Base-by-base conservation (phyloP, 169 alveolate genomes). In the Eimeria sp. region DNA sequence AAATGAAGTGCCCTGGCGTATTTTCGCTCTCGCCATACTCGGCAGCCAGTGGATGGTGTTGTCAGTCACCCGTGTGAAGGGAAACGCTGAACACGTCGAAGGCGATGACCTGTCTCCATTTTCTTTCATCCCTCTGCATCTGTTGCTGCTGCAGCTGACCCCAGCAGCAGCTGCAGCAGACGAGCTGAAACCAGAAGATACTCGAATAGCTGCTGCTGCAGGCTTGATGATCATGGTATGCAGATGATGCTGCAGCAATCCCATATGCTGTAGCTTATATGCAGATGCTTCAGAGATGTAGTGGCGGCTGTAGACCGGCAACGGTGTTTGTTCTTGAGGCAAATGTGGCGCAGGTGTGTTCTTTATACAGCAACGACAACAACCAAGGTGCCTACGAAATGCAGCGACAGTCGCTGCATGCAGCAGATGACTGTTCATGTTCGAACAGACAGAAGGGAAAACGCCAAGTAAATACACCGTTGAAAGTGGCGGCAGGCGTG, bases 21-120 rank as follows among this genome's bases (percentile, higher is more conserved):
- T 16, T 45, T 16, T 54, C 78, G 92, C 92, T 30, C 54, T 16
- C 49, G 92, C 92, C 63, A 84, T 58, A n/a, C 63, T 16, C 10
- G 92, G 78, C 92, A 84, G 54, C 92, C 92, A 84, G 80, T 84
- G 92, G 63, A 45, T 61, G 80, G 80, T 84, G 43, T 20, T 45
- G 61, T 84, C 92, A 27, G 75, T 61, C 75, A 84, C 80, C 11
- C 47, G 27, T 10, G 61, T 34, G 40, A 30, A 84, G 4, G 61
- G 47, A 34, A 30, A 16, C 7, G 11, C 34, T 18, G 51, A 18
- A 22, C 4, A 5, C 58, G 40, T 18, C 4, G 54, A 45, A 40
- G 75, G 0, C 11, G 65, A 47, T 49, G 54, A 2, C 5, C 54
- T n/a, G 49, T n/a, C 49, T 49, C 49, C 67, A 34, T 82, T 22